phyloP scores from a whole-genome alignment of 1,139 yeast genomes.

The Sugiyamaella sp. region DNA sequence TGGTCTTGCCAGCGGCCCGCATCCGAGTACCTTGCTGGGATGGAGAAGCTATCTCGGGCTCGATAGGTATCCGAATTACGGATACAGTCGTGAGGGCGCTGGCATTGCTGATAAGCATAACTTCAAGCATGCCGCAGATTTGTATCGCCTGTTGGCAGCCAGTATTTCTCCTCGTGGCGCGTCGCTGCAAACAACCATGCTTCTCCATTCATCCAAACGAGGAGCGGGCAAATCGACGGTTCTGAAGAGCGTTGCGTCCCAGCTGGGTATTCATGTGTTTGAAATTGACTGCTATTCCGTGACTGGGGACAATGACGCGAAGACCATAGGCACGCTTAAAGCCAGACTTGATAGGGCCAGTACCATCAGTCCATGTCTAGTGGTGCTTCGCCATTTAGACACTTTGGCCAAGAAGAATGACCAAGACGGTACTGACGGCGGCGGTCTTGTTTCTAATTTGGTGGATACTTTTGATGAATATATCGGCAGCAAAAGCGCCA shows the following conservation, averaged over 20 bases:
- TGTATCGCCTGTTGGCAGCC: slow-evolving; percentile 41
- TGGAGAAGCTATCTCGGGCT: slow-evolving; percentile 58
- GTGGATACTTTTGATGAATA: slow-evolving; percentile 62
- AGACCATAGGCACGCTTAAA: slow-evolving; percentile 73
- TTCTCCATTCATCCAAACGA: slow-evolving; percentile 69
- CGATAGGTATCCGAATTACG: slow-evolving; percentile 43
- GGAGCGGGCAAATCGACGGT: slow-evolving; percentile 80
- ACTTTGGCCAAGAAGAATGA: slow-evolving; percentile 70
- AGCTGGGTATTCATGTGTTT: slow-evolving; percentile 67
- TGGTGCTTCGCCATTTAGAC: slow-evolving; percentile 75
- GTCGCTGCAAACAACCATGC: slow-evolving; percentile 59
- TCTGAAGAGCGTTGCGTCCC: slow-evolving; percentile 56
- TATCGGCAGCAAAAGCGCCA: slow-evolving; percentile 28
- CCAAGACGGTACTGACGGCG: slow-evolving; percentile 57
- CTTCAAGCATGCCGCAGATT: slow-evolving; percentile 56
- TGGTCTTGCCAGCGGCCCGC: slow-evolving; percentile 49
- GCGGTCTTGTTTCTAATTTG: slow-evolving; percentile 62
- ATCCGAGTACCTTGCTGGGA: slow-evolving; percentile 49
- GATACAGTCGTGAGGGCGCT: slow-evolving; percentile 8
- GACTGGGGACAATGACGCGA: slow-evolving; percentile 65
- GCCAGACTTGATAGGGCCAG: slow-evolving; percentile 73
- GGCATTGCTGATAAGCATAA: slow-evolving; percentile 28
- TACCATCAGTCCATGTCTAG: slow-evolving; percentile 50
- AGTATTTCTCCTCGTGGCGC: slow-evolving; percentile 42
- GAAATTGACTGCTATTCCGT: slow-evolving; percentile 67